phyloP scores from a whole-genome alignment of 1,139 yeast genomes.

The Nakaseomyces nivariensis region DNA sequence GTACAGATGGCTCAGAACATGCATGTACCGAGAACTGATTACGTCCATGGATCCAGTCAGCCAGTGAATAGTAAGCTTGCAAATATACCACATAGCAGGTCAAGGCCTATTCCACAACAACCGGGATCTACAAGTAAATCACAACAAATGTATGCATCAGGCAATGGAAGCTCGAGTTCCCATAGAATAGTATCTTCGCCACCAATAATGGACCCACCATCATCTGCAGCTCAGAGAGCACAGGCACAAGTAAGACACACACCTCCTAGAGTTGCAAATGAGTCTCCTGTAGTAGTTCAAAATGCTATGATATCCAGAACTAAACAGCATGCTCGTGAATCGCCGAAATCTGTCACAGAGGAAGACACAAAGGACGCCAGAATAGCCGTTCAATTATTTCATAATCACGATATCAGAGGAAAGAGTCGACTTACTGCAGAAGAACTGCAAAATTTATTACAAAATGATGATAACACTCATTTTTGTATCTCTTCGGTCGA shows the following conservation, averaged over 20 bases:
- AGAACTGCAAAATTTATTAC: slow-evolving; percentile 28
- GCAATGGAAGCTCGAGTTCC: background rate
- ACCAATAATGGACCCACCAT: slow-evolving; percentile 1
- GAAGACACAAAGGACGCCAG: slow-evolving; percentile 21
- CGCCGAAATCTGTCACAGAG: background rate
- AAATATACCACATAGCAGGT: background rate
- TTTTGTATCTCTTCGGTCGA: slow-evolving; percentile 28
- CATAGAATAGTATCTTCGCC: background rate
- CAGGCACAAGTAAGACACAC: slow-evolving; percentile 1
- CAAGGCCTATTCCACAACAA: background rate
- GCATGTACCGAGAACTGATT: background rate
- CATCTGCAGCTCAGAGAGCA: background rate
- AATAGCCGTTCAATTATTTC: slow-evolving; percentile 24
- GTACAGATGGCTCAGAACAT: background rate
- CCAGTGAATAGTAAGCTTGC: background rate
- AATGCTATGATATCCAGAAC: background rate
- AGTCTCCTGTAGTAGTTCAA: background rate
- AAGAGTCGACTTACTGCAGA: slow-evolving; percentile 27
- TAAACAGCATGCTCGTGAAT: background rate
- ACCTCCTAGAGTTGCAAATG: slow-evolving; percentile 1
- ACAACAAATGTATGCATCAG: background rate
- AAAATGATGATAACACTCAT: slow-evolving; percentile 28
- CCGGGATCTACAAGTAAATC: background rate
- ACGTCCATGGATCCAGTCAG: background rate
- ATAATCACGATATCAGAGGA: slow-evolving; percentile 25